A percentile compares a stretch with the other conserved stretches of the same genome.
Evolutionary conservation across 345 rosid genomes (phyloP).

Genomic region (Litchi chinensis): DNA sequence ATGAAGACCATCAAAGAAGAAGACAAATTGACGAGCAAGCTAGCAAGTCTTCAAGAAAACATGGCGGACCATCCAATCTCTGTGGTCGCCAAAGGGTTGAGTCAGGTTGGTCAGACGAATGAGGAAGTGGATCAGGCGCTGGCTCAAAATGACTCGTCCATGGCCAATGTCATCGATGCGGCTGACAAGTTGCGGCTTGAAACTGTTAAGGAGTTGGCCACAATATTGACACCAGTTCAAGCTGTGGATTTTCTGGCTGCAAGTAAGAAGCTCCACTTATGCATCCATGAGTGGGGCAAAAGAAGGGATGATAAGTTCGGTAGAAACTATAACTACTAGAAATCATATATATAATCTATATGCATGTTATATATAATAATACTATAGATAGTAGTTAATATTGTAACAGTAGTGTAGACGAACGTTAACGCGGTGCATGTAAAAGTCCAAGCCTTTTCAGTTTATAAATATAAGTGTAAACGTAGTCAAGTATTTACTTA

Average conservation of each 20-base stretch:
- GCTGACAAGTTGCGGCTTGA: conserved; percentile 43
- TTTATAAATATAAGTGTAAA: too few relatives aligned
- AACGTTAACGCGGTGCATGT: too few relatives aligned
- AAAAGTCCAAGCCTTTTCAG: too few relatives aligned
- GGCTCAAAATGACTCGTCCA: conserved; percentile 25
- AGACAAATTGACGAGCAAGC: conserved; percentile 31
- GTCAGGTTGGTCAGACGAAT: background rate
- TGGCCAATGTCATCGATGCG: conserved; percentile 32
- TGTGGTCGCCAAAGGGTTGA: conserved; percentile 18
- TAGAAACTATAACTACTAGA: conserved; percentile 1
- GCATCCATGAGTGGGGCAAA: conserved; percentile 46
- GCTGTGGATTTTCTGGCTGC: conserved; percentile 47
- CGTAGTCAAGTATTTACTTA: too few relatives aligned
- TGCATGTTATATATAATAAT: too few relatives aligned
- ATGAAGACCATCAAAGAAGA: conserved; percentile 30
- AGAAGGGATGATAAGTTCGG: conserved; percentile 32
- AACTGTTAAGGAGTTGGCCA: conserved; percentile 34
- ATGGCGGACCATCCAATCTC: conserved; percentile 44
- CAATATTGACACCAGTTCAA: conserved; percentile 39
- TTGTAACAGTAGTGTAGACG: background rate
- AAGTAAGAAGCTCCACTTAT: conserved; percentile 41
- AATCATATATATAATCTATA: too few relatives aligned
- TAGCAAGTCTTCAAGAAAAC: conserved; percentile 50
- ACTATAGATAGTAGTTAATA: background rate
- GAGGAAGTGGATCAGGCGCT: conserved; percentile 30